phyloP scores from a whole-genome alignment of 1,284 basidiomycete species.

The Cerioporus squamosus region DNA sequence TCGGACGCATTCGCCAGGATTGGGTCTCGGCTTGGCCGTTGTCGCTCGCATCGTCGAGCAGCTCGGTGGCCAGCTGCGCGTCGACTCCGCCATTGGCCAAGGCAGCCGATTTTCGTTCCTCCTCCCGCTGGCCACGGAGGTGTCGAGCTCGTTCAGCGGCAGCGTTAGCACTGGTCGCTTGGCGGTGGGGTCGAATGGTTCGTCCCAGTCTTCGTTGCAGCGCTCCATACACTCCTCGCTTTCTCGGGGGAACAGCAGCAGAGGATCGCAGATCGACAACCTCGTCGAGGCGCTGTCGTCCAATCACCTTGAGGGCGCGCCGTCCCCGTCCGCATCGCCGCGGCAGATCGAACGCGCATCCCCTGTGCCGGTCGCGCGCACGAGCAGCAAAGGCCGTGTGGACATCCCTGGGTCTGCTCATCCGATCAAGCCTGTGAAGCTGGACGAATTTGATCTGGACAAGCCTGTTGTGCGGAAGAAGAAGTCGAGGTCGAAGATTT shows the following conservation, averaged over 20 bases:
- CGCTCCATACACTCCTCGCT: slow-evolving; percentile 24
- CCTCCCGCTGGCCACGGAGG: slow-evolving; percentile 57
- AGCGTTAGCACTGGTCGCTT: background rate
- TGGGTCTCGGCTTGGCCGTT: slow-evolving; percentile 79
- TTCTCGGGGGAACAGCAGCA: slow-evolving; percentile 24
- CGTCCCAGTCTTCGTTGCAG: slow-evolving; percentile 16
- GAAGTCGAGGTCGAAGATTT: background rate
- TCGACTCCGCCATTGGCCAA: slow-evolving; percentile 71
- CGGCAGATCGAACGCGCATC: slow-evolving; percentile 7
- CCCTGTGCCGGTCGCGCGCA: slow-evolving; percentile 23
- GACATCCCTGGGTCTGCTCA: slow-evolving; percentile 39
- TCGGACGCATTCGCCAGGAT: slow-evolving; percentile 45
- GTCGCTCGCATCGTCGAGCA: slow-evolving; percentile 86
- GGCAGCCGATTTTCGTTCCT: slow-evolving; percentile 81
- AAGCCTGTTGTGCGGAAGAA: slow-evolving; percentile 6
- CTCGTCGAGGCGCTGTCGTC: slow-evolving; percentile 69
- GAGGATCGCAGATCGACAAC: slow-evolving; percentile 55
- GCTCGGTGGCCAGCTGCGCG: slow-evolving; percentile 79
- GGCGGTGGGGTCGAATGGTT: slow-evolving; percentile 9
- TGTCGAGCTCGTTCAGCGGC: slow-evolving; percentile 13
- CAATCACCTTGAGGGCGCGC: slow-evolving; percentile 39
- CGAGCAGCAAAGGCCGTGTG: no score
- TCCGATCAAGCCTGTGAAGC: slow-evolving; percentile 47
- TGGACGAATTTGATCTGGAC: slow-evolving; percentile 43
- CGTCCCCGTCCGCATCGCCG: background rate